A percentile compares a stretch with the other conserved stretches of the same genome.
These are phyloP conservation scores for Metschnikowia drakensbergensis DNA, from an alignment of 805 yeast species.

Conservation along the genomic window DNA sequence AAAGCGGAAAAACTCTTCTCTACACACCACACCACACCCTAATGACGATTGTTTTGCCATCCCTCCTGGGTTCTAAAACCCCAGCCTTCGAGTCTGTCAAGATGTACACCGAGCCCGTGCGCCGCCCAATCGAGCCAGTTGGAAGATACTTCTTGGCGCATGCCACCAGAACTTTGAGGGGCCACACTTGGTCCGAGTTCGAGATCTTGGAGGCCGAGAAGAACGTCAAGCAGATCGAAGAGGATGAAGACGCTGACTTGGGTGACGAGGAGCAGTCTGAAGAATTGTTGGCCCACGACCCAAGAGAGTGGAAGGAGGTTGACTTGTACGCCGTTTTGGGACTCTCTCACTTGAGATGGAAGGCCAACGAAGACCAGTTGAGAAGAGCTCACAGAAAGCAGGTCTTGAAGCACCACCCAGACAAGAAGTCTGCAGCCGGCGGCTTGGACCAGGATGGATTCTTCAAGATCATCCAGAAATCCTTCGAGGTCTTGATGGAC, in stretches of 20 bases:
- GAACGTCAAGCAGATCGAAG: conserved; percentile 71
- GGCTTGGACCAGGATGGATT: conserved; percentile 91
- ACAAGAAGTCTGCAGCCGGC: conserved; percentile 90
- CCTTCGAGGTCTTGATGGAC: conserved; percentile 85
- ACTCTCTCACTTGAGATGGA: conserved; percentile 82
- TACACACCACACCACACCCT: not conserved
- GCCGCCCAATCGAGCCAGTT: conserved; percentile 91
- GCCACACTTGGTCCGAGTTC: conserved; percentile 98
- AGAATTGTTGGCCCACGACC: conserved; percentile 80
- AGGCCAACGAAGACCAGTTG: conserved; percentile 88
- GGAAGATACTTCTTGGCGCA: conserved; percentile 95
- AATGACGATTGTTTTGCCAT: conserved; percentile 48
- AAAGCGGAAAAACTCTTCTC: not conserved
- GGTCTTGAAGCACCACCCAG: conserved; percentile 97
- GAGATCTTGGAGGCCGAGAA: conserved; percentile 90
- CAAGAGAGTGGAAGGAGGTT: conserved; percentile 97
- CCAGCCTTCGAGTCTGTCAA: conserved; percentile 50
- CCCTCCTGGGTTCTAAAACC: conserved; percentile 41
- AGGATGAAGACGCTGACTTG: conserved; percentile 56
- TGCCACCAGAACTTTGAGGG: conserved; percentile 91
- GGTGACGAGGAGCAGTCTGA: conserved; percentile 70
- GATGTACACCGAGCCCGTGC: conserved; percentile 55
- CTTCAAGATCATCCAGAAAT: conserved; percentile 97
- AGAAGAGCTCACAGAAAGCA: conserved; percentile 96
- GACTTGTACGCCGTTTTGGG: conserved; percentile 97